Percentiles rank a stretch among this genome's conserved stretches.
Conservation (phyloP, 257 asterid genomes). For the Solanum piurae region DNA sequence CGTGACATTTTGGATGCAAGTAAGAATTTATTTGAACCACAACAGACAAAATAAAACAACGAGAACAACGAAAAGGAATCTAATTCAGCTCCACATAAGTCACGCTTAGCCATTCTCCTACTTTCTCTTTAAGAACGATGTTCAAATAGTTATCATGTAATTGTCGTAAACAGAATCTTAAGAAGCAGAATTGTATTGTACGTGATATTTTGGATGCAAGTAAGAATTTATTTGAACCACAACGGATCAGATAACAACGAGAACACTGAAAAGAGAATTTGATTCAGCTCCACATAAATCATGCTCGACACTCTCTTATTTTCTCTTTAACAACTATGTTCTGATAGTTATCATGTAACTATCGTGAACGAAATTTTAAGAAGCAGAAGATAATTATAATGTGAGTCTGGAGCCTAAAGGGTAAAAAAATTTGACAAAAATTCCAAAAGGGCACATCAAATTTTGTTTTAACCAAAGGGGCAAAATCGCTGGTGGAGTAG, state of each 20-base stretch:
- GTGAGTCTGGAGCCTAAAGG: too few relatives aligned
- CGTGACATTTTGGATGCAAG: neutral
- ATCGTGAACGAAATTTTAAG: accelerated
- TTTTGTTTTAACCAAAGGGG: too few relatives aligned
- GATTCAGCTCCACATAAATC: neutral
- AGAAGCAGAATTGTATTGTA: neutral
- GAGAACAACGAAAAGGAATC: too few relatives aligned
- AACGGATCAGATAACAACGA: accelerated
- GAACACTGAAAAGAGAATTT: accelerated
- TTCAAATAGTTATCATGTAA: neutral
- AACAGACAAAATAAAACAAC: accelerated
- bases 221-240: too few relatives aligned
- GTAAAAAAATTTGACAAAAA: too few relatives aligned
- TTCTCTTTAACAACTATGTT: too few relatives aligned
- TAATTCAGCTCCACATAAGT: neutral
- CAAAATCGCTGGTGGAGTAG: too few relatives aligned
- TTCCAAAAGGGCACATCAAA: too few relatives aligned
- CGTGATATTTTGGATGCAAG: neutral
- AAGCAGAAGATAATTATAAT: neutral
- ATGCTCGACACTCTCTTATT: accelerated
- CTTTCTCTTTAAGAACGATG: neutral
- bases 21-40: neutral
- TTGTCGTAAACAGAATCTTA: neutral
- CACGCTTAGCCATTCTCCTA: too few relatives aligned
- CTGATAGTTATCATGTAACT: too few relatives aligned